Evolutionary conservation across 495 filamentous ascomycete genomes (phyloP).

Genomic region (Apiosordaria backusii): DNA sequence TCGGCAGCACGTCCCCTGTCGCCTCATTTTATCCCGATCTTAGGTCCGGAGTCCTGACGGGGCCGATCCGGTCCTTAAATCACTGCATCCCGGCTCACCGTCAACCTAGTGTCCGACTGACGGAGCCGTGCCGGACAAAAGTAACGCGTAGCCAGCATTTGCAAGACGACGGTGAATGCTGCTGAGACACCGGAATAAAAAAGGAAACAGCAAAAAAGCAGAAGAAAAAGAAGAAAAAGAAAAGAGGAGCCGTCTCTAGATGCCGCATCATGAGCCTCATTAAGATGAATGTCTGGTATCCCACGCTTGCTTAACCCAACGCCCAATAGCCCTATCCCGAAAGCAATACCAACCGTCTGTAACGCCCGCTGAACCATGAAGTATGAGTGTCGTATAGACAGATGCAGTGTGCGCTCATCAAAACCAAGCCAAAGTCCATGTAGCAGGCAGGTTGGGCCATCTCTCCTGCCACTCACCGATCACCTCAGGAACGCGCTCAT

Average conservation of each 20-base stretch:
- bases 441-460: conserved; percentile 83
- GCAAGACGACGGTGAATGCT: not conserved
- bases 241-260: not conserved
- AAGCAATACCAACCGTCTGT: not conserved
- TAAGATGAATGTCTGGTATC: not conserved
- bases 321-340: not conserved
- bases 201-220: not conserved
- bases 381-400: not conserved
- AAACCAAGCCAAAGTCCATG: conserved; percentile 97
- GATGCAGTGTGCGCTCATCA: conserved; percentile 37
- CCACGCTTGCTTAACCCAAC: conserved; percentile 1
- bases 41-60: conserved; percentile 2
- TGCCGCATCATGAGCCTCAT: conserved; percentile 3
- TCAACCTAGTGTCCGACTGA: not conserved
- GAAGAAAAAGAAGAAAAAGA: not conserved
- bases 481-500: conserved; percentile 90
- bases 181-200: not conserved
- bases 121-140: not conserved
- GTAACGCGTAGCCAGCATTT: not conserved
- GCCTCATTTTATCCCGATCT: conserved; percentile 7
- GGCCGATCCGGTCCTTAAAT: conserved; percentile 8
- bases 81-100: not conserved
- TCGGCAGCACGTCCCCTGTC: conserved; percentile 6
- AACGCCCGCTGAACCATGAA: conserved; percentile 3
- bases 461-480: conserved; percentile 94